phyloP scores from a whole-genome alignment of 768 basidiomycete genomes.

The Inosperma sp. region DNA sequence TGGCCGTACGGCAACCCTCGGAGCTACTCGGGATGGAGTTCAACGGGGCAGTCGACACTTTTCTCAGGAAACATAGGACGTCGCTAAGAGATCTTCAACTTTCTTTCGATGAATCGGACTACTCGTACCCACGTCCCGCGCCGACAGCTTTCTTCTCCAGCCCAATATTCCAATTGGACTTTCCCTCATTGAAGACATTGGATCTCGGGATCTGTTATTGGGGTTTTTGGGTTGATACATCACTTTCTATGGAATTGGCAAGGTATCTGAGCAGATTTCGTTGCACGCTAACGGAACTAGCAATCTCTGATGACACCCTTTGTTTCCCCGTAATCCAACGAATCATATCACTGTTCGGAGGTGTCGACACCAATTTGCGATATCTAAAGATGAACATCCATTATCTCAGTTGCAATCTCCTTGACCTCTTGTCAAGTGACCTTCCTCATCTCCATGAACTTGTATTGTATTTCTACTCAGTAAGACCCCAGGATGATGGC shows the following conservation, averaged over 20 bases:
- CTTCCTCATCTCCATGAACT: neutral
- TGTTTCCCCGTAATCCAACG: neutral
- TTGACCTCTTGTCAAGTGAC: neutral
- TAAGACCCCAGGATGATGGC: neutral
- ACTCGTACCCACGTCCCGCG: neutral
- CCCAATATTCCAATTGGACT: constrained; percentile 6
- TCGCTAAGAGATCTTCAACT: neutral
- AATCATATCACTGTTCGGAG: neutral
- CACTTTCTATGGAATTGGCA: neutral
- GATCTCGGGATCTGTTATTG: constrained; percentile 9
- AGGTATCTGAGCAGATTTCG: neutral
- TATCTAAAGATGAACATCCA: constrained; percentile 1
- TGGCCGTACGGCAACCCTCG: neutral
- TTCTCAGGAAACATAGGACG: neutral
- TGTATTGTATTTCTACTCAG: neutral
- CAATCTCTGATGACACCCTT: neutral
- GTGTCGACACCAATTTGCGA: neutral
- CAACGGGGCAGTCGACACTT: neutral
- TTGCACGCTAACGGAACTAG: neutral
- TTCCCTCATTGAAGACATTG: constrained; percentile 4
- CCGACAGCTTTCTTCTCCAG: constrained; percentile 5
- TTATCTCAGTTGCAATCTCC: constrained; percentile 6
- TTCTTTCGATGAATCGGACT: neutral
- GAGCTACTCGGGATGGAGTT: neutral
- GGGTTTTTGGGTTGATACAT: neutral